Conservation (phyloP, 2,329 filamentous ascomycete species). For the Kalmusia sp. region DNA sequence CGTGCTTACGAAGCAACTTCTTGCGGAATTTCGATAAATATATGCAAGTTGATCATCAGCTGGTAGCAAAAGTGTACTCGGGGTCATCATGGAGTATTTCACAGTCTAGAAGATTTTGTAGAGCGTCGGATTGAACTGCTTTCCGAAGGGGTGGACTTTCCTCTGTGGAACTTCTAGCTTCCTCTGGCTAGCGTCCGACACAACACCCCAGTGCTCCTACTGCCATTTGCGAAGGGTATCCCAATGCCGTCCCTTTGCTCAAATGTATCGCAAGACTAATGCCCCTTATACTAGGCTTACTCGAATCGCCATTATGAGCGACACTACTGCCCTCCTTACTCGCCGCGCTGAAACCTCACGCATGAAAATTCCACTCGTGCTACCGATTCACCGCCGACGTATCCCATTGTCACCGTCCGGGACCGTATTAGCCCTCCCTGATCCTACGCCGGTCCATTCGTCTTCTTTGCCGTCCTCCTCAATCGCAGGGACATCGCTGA, state of each 20-base stretch:
- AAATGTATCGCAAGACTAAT: neutral
- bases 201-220: neutral
- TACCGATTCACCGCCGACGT: slow-evolving; percentile 21
- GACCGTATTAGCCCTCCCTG: slow-evolving; percentile 12
- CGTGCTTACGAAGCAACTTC: slow-evolving; percentile 19
- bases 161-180: neutral
- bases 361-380: neutral
- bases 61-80: neutral
- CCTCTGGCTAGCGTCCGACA: neutral
- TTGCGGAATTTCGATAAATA: slow-evolving; percentile 12
- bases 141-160: neutral
- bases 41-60: neutral
- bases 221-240: neutral
- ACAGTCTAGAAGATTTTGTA: too few species aligned
- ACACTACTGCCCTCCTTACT: neutral
- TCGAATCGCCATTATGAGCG: neutral
- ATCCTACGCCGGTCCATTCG: slow-evolving; percentile 6
- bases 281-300: neutral
- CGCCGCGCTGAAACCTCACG: too few species aligned
- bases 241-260: neutral
- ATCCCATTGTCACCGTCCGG: slow-evolving; percentile 16
- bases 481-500: neutral
- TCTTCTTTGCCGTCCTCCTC: slow-evolving; percentile 7
- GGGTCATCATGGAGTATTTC: neutral
- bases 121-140: neutral